These are phyloP conservation scores for Globisporangium camurandrum DNA, from an alignment of 352 stramenopile genomes.

Conservation along the genomic window DNA sequence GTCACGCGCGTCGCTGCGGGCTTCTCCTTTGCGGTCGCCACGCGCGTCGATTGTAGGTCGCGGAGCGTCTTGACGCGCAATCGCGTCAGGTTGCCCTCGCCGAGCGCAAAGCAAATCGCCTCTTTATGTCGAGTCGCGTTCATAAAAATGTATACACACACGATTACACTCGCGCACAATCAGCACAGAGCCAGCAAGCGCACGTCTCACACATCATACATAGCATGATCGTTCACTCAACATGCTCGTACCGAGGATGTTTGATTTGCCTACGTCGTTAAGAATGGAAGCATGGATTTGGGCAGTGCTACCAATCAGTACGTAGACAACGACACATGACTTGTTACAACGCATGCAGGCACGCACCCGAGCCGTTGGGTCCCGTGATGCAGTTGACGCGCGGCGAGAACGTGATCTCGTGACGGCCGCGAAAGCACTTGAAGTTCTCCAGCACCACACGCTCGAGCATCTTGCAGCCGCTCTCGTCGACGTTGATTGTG, in stretches of 20 bases:
- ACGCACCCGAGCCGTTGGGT: slow-evolving; percentile 26
- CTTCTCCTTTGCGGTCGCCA: slow-evolving; percentile 8
- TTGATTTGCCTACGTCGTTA: slow-evolving; percentile 42
- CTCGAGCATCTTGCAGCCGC: neutral
- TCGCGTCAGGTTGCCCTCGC: slow-evolving; percentile 18
- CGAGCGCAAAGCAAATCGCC: slow-evolving; percentile 40
- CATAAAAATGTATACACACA: neutral
- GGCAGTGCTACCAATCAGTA: too few relatives aligned
- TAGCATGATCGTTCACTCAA: too few relatives aligned
- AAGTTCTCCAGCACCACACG: slow-evolving; percentile 36
- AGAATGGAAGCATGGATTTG: too few relatives aligned
- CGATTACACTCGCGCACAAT: too few relatives aligned
- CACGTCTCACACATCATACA: too few relatives aligned
- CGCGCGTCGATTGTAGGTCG: slow-evolving; percentile 19
- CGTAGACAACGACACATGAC: too few relatives aligned
- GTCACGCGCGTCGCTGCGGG: slow-evolving; percentile 19
- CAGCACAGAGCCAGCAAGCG: too few relatives aligned
- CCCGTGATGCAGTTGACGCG: slow-evolving; percentile 37
- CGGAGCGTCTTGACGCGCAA: slow-evolving; percentile 25
- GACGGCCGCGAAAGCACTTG: slow-evolving; percentile 30
- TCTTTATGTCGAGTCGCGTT: too few relatives aligned
- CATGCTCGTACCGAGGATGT: slow-evolving; percentile 28
- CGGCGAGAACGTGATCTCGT: slow-evolving; percentile 20
- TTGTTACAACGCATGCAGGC: too few relatives aligned
- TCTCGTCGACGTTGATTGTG: too few relatives aligned